A percentile compares a stretch with the other conserved stretches of the same genome.
Conservation (phyloP, 805 yeast genomes). For the Candida sanyiensis region DNA sequence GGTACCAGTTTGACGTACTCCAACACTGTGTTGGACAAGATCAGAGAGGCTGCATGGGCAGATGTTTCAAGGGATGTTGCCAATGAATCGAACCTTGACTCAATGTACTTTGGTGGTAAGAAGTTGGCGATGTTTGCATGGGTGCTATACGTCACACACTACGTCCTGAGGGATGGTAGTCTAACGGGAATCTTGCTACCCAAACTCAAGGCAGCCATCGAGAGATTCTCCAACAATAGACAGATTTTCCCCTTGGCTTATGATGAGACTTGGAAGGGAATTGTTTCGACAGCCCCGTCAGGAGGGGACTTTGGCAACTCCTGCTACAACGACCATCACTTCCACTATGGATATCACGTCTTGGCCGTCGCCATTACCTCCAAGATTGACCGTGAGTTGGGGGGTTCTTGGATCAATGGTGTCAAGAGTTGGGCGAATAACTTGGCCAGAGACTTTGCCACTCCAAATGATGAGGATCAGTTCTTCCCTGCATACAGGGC, state of each 20-base stretch:
- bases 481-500: slow-evolving; percentile 62
- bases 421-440: slow-evolving; percentile 48
- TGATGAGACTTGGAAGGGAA: slow-evolving; percentile 74
- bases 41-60: slow-evolving; percentile 29
- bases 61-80: slow-evolving; percentile 37
- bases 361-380: slow-evolving; percentile 65
- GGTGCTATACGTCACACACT: slow-evolving; percentile 67
- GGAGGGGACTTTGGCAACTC: slow-evolving; percentile 69
- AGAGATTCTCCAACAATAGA: slow-evolving; percentile 58
- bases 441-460: slow-evolving; percentile 62
- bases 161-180: slow-evolving; percentile 49
- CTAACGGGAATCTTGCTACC: slow-evolving; percentile 49
- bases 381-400: slow-evolving; percentile 43
- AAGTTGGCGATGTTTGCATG: slow-evolving; percentile 85
- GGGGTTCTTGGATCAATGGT: slow-evolving; percentile 50
- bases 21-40: slow-evolving; percentile 24
- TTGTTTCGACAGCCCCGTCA: slow-evolving; percentile 60
- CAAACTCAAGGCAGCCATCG: slow-evolving; percentile 60
- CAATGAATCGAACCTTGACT: slow-evolving; percentile 53
- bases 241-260: slow-evolving; percentile 73
- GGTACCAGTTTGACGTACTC: slow-evolving; percentile 28
- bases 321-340: slow-evolving; percentile 69
- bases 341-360: slow-evolving; percentile 70
- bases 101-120: slow-evolving; percentile 91
- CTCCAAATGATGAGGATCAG: slow-evolving; percentile 47